phyloP scores from a whole-genome alignment of 345 rosid genomes.

The Ricinus communis region DNA sequence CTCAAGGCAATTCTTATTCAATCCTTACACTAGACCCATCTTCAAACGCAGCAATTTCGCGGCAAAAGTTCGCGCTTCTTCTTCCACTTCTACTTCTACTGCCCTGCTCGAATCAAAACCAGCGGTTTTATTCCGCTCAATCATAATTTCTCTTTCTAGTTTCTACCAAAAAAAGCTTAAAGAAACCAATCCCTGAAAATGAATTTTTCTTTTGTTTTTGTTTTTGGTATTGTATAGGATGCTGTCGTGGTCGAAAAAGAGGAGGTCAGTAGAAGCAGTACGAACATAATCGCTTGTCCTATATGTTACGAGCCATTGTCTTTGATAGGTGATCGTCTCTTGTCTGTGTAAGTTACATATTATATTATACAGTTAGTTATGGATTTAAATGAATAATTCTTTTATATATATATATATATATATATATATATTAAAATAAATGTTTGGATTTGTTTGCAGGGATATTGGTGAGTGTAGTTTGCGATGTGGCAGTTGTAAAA shows the following conservation, averaged over 20 bases:
- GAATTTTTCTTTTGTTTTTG: not conserved
- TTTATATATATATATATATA: too few relatives aligned
- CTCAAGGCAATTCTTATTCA: conserved; percentile 21
- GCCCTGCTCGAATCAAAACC: conserved; percentile 47
- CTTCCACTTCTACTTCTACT: conserved; percentile 33
- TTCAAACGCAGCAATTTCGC: conserved; percentile 15
- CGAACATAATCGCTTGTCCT: conserved; percentile 69
- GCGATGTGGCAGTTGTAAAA: conserved; percentile 65
- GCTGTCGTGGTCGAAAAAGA: conserved; percentile 35
- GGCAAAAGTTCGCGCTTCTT: conserved; percentile 44
- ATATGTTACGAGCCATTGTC: conserved; percentile 60
- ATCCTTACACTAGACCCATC: not conserved
- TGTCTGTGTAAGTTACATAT: conserved; percentile 45
- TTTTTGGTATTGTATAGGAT: conserved; percentile 27
- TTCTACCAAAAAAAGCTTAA: not conserved
- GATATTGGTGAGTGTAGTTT: conserved; percentile 44
- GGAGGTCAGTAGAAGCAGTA: conserved; percentile 24
- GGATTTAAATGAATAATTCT: not conserved
- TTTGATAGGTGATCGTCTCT: conserved; percentile 29
- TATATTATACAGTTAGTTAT: too few relatives aligned
- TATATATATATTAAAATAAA: too few relatives aligned
- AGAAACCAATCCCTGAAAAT: not conserved
- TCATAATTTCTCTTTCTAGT: too few relatives aligned
- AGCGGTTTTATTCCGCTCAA: conserved; percentile 34
- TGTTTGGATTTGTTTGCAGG: conserved; percentile 34